Conservation (phyloP, 257 asterid genomes). For the Solanum commersonii region DNA sequence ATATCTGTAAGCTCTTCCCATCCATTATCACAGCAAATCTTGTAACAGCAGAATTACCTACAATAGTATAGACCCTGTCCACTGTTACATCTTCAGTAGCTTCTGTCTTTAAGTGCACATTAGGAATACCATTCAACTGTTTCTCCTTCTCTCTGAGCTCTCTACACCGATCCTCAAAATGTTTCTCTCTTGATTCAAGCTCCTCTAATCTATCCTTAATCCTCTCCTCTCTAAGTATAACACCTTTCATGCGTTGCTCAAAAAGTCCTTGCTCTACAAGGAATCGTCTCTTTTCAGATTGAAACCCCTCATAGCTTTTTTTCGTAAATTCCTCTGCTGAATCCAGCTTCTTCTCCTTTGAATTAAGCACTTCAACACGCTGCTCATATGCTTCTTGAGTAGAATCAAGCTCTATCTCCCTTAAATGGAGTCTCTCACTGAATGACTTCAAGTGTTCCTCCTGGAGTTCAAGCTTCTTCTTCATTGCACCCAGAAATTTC, state of each 20-base stretch:
- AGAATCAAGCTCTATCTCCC: slow-evolving; percentile 17
- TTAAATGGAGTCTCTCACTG: slow-evolving; percentile 15
- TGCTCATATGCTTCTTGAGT: slow-evolving; percentile 3
- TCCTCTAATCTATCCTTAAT: slow-evolving; percentile 16
- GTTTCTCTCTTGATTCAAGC: slow-evolving; percentile 11
- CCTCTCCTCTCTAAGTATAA: slow-evolving; percentile 14
- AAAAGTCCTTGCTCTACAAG: slow-evolving; percentile 17
- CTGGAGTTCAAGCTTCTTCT: slow-evolving; percentile 9
- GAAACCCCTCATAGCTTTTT: slow-evolving; percentile 19
- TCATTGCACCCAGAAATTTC: background rate
- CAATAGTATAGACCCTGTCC: background rate
- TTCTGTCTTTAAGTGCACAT: slow-evolving; percentile 2
- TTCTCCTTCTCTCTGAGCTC: slow-evolving; percentile 10
- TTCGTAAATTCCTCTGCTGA: slow-evolving; percentile 12
- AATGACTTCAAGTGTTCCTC: slow-evolving; percentile 1
- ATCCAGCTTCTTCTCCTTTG: slow-evolving; percentile 23
- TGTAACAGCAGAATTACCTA: background rate
- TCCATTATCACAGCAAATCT: slow-evolving; percentile 29
- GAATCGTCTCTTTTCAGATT: slow-evolving; percentile 13
- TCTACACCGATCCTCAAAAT: background rate
- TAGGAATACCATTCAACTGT: background rate
- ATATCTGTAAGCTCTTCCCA: slow-evolving; percentile 35
- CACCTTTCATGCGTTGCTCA: slow-evolving; percentile 15
- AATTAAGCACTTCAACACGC: slow-evolving; percentile 12
- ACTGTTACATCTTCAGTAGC: slow-evolving; percentile 18